Evolutionary conservation across 108 stramenopile genomes (phyloP), one percentile per base, ranked within the genome.

Genomic region (Bacterosira constricta): DNA sequence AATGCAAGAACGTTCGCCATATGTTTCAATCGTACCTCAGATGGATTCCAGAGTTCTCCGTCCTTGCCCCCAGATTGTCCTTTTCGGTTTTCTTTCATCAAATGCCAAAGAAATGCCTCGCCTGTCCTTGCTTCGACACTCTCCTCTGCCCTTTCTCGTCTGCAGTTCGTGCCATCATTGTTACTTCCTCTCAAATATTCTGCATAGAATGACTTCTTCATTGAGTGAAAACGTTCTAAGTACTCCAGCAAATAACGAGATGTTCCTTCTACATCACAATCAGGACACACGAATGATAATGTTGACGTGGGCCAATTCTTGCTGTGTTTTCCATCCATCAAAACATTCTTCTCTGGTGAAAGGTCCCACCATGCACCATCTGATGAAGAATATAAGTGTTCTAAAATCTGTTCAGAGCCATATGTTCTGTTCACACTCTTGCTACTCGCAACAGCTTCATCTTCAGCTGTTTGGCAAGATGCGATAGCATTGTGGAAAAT

Each of bases 221-320:
- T 49, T 25, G 62, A 57, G 47, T 69, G 73, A 63, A 75, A 80
- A 21, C 54, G 17, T 32, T 80, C 73, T 56, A 80, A 80, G 67
- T 80, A 80, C 30, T 75, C 73, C 4, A 63, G 20, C 51, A 80
- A 67, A 31, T 80, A 80, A 39, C 73, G 66, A 44, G 73, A 69
- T 15, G 72, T 56, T 12, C 79, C 79, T 37, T 80, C 73, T 25
- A 80, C 73, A 75, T 80, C 79, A 44, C 79, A 80, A 29, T 34
- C 56, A 20, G 66, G 61, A 49, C 79, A 80, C 7, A 80, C 38
- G 18, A 80, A 80, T 30, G 73, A 57, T 12, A 64, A 13, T 8
- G n/a, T 37, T 34, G 60, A 69, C 37, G 63, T 37, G 15, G 68
- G 67, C 65, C 65, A 66, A n/a, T 41, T 42, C n/a, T 61, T 61